A percentile compares a stretch with the other conserved stretches of the same genome.
Evolutionary conservation across 768 basidiomycete species (phyloP).

Genomic region (Boletus pseudo-olivaceus): DNA sequence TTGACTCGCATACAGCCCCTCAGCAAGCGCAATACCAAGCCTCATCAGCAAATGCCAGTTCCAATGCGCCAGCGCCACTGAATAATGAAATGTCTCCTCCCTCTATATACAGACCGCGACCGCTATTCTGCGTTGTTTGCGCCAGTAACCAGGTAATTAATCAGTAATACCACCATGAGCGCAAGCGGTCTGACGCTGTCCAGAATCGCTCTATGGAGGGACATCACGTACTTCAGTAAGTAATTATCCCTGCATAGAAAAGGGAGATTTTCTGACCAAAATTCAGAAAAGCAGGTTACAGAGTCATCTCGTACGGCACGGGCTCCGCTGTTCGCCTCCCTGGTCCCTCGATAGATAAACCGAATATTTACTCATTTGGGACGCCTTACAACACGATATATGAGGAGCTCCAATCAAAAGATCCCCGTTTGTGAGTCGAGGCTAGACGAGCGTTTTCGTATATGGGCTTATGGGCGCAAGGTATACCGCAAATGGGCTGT

Average conservation of each 20-base stretch:
- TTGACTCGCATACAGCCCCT: slow-evolving; percentile 8
- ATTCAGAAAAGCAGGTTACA: slow-evolving; percentile 81
- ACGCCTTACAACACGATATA: slow-evolving; percentile 97
- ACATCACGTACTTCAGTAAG: slow-evolving; percentile 85
- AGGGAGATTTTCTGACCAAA: slow-evolving; percentile 5
- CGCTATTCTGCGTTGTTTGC: slow-evolving; percentile 95
- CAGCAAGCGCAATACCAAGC: slow-evolving; percentile 20
- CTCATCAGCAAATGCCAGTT: slow-evolving; percentile 6
- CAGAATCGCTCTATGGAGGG: slow-evolving; percentile 99
- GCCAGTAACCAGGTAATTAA: slow-evolving; percentile 89
- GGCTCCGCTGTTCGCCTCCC: slow-evolving; percentile 96
- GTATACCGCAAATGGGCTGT: slow-evolving; percentile 88
- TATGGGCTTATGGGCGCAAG: slow-evolving; percentile 38
- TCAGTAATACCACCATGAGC: neutral
- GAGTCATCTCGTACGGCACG: slow-evolving; percentile 92
- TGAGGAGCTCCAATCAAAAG: slow-evolving; percentile 82
- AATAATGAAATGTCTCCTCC: slow-evolving; percentile 8
- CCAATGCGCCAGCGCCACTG: neutral
- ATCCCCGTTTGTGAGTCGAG: slow-evolving; percentile 69
- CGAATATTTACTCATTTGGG: slow-evolving; percentile 95
- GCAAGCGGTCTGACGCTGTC: slow-evolving; percentile 13
- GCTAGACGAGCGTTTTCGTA: slow-evolving; percentile 1
- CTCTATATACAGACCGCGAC: slow-evolving; percentile 57
- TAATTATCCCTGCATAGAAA: slow-evolving; percentile 12
- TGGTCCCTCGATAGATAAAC: slow-evolving; percentile 94